These are phyloP conservation scores for Mucor plumbeus DNA, from an alignment of 371 early-diverging fungal species.

Conservation along the genomic window DNA sequence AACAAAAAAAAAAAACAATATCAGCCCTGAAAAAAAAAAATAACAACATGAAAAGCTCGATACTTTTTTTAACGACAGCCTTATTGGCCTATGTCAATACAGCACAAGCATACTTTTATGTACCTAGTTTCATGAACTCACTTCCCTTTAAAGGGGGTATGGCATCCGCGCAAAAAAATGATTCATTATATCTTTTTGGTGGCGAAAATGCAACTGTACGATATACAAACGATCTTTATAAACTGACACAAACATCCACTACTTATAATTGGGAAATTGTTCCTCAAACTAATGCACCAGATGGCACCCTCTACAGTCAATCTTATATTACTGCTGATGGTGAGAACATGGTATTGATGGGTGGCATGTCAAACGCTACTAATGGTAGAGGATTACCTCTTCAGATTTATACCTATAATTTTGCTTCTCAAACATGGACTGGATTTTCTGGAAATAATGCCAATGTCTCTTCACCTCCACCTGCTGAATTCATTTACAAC, in stretches of 20 bases:
- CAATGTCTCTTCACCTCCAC: slow-evolving; percentile 13
- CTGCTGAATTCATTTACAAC: slow-evolving; percentile 22
- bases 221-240: slow-evolving; percentile 34
- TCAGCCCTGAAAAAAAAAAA: slow-evolving; percentile 4
- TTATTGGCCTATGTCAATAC: slow-evolving; percentile 10
- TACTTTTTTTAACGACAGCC: slow-evolving; percentile 16
- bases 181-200: slow-evolving; percentile 34
- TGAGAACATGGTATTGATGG: slow-evolving; percentile 27
- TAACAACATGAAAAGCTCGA: slow-evolving; percentile 15
- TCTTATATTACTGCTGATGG: slow-evolving; percentile 26
- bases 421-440: slow-evolving; percentile 28
- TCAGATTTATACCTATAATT: slow-evolving; percentile 27
- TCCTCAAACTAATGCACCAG: slow-evolving; percentile 28
- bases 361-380: slow-evolving; percentile 30
- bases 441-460: slow-evolving; percentile 12
- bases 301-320: slow-evolving; percentile 25
- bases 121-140: slow-evolving; percentile 23
- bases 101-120: slow-evolving; percentile 36
- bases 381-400: slow-evolving; percentile 5
- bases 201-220: slow-evolving; percentile 33
- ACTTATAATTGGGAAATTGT: slow-evolving; percentile 29
- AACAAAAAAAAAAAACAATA: neutral
- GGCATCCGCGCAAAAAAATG: slow-evolving; percentile 33
- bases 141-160: slow-evolving; percentile 39
- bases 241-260: slow-evolving; percentile 27